These are phyloP conservation scores for Papiliotrema nemorosa DNA, from an alignment of 1,284 basidiomycete genomes.

Conservation along the genomic window DNA sequence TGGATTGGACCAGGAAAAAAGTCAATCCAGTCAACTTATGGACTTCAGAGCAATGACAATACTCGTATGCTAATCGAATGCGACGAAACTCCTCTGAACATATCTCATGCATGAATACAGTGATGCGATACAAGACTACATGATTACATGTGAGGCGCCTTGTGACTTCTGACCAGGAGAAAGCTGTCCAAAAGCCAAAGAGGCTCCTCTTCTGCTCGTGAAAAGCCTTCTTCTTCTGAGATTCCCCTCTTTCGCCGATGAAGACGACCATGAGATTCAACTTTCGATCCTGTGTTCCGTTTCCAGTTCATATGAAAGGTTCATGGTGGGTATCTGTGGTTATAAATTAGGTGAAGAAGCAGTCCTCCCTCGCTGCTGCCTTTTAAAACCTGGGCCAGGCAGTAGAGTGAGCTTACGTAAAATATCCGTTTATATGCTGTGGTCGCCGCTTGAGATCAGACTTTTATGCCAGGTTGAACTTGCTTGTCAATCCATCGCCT, in stretches of 20 bases:
- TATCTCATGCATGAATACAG: too few relatives aligned
- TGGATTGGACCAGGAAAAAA: too few relatives aligned
- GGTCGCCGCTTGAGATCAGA: too few relatives aligned
- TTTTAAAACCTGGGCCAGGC: background rate
- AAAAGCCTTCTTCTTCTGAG: constrained; percentile 13
- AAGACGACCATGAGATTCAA: constrained; percentile 20
- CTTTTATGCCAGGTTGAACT: background rate
- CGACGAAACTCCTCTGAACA: too few relatives aligned
- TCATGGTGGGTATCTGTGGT: constrained; percentile 14
- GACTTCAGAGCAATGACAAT: too few relatives aligned
- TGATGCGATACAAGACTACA: background rate
- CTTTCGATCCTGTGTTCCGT: constrained; percentile 7
- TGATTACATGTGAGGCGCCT: constrained; percentile 16
- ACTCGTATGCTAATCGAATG: too few relatives aligned
- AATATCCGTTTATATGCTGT: too few relatives aligned
- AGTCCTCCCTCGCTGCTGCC: background rate
- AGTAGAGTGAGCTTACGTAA: background rate
- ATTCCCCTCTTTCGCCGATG: constrained; percentile 9
- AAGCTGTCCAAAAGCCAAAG: constrained; percentile 27
- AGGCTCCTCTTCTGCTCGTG: constrained; percentile 8
- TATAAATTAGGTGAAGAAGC: constrained; percentile 12
- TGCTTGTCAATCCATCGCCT: background rate
- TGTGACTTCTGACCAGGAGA: constrained; percentile 23
- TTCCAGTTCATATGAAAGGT: constrained; percentile 8
- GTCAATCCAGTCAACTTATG: too few relatives aligned